Evolutionary conservation across 2,329 filamentous ascomycete genomes (phyloP).

Genomic region (Phaeosphaeria sp.): DNA sequence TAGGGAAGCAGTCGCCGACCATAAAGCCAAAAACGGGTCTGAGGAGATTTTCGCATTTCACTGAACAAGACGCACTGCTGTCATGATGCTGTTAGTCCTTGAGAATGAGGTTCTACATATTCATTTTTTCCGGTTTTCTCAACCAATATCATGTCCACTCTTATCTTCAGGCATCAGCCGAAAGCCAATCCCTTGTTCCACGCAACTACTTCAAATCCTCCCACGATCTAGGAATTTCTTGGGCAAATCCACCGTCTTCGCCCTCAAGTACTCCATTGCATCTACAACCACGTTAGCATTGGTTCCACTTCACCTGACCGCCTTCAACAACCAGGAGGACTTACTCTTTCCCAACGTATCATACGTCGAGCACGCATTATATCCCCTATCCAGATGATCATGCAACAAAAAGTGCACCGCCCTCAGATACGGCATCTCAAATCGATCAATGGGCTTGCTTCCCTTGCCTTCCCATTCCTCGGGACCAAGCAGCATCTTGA

Average conservation of each 20-base stretch:
- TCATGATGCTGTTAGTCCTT: too few species aligned
- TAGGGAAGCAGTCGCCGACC: not conserved
- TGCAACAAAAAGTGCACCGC: slow-evolving; percentile 34
- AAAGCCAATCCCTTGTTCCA: too few species aligned
- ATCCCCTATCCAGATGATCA: slow-evolving; percentile 29
- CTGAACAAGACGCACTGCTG: too few species aligned
- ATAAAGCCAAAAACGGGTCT: too few species aligned
- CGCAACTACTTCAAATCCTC: slow-evolving; percentile 15
- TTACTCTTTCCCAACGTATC: slow-evolving; percentile 26
- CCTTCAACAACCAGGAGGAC: not conserved
- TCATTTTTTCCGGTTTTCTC: too few species aligned
- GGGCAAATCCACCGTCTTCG: slow-evolving; percentile 24
- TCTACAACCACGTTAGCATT: not conserved
- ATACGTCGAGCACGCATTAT: slow-evolving; percentile 20
- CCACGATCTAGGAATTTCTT: slow-evolving; percentile 22
- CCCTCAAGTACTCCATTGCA: slow-evolving; percentile 19
- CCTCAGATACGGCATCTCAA: slow-evolving; percentile 22
- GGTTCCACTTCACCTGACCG: not conserved
- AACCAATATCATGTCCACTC: too few species aligned
- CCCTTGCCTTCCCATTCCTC: slow-evolving; percentile 24
- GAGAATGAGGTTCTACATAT: too few species aligned
- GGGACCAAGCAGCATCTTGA: slow-evolving; percentile 26
- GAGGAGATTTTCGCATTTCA: too few species aligned
- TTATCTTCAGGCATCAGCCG: too few species aligned
- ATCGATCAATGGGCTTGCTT: slow-evolving; percentile 21